Percentiles rank a stretch among this genome's conserved stretches.
Conservation (phyloP, 352 stramenopile genomes). For the Phytophthora macrochlamydospora region DNA sequence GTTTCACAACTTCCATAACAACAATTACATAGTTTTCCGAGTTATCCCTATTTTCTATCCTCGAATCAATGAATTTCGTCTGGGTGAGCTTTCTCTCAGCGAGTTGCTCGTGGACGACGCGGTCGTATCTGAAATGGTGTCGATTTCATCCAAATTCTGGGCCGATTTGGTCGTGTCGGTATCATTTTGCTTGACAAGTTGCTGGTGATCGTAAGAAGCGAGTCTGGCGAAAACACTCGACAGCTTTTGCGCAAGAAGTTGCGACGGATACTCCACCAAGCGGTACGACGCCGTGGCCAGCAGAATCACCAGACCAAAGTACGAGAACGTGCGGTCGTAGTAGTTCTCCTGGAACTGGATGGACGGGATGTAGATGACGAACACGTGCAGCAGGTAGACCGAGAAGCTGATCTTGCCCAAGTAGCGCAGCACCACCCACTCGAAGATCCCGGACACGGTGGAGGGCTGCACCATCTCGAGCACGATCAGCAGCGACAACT, state of each 20-base stretch:
- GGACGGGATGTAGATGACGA: constrained; percentile 25
- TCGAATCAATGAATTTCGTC: too few species aligned
- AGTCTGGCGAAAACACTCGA: neutral
- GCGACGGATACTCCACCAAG: constrained; percentile 21
- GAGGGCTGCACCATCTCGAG: neutral
- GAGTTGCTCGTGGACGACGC: too few species aligned
- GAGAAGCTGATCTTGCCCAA: constrained; percentile 14
- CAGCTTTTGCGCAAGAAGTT: constrained; percentile 8
- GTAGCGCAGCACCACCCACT: constrained; percentile 24
- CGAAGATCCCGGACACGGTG: neutral
- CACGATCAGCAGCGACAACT: neutral
- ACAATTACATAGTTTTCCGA: neutral
- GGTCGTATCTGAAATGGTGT: too few species aligned
- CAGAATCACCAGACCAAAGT: constrained; percentile 25
- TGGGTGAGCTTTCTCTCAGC: too few species aligned
- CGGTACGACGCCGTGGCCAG: constrained; percentile 28
- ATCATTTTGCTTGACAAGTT: neutral
- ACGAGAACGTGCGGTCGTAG: constrained; percentile 24
- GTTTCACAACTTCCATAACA: neutral
- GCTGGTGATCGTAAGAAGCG: neutral
- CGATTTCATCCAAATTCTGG: neutral
- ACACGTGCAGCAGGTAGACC: constrained; percentile 42
- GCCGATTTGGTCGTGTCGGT: neutral
- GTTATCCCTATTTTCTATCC: too few species aligned
- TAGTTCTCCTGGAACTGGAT: constrained; percentile 15